A percentile compares a stretch with the other conserved stretches of the same genome.
phyloP scores from a whole-genome alignment of 495 filamentous ascomycete genomes.

The Xylaria scruposa region DNA sequence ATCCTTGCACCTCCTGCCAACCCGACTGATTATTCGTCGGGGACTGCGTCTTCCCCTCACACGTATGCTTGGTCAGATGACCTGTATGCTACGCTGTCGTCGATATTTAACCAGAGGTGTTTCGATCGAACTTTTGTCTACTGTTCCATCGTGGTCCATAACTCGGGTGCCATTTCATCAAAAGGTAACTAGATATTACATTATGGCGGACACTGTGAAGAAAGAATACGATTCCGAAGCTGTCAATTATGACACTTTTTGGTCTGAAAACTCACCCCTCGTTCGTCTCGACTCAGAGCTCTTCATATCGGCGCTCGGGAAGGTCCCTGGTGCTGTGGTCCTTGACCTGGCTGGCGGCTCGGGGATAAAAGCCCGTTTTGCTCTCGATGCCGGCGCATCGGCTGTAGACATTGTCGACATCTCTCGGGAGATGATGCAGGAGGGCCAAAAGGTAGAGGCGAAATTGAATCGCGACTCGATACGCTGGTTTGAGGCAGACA shows the following conservation, averaged over 20 bases:
- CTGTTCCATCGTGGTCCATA: not conserved
- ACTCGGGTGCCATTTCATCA: too few species aligned
- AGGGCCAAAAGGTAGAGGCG: conserved; percentile 22
- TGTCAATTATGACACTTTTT: conserved; percentile 11
- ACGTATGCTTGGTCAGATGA: not conserved
- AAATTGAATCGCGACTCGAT: not conserved
- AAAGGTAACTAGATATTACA: not conserved
- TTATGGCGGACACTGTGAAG: conserved; percentile 5
- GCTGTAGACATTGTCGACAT: conserved; percentile 44
- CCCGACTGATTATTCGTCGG: not conserved
- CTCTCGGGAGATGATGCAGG: conserved; percentile 38
- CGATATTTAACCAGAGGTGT: not conserved
- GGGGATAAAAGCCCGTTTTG: conserved; percentile 40
- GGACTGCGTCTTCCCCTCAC: not conserved
- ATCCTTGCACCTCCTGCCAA: not conserved
- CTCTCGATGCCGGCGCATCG: conserved; percentile 35
- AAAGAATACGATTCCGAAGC: not conserved
- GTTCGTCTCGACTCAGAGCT: conserved; percentile 33
- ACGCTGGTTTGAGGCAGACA: conserved; percentile 36
- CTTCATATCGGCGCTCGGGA: conserved; percentile 33
- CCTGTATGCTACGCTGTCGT: not conserved
- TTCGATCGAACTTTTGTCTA: not conserved
- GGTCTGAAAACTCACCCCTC: not conserved
- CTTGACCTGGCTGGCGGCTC: conserved; percentile 49
- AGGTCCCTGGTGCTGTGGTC: conserved; percentile 31